phyloP scores from a whole-genome alignment of 176 grass and related monocot genomes.

The Aegilops bicornis region DNA sequence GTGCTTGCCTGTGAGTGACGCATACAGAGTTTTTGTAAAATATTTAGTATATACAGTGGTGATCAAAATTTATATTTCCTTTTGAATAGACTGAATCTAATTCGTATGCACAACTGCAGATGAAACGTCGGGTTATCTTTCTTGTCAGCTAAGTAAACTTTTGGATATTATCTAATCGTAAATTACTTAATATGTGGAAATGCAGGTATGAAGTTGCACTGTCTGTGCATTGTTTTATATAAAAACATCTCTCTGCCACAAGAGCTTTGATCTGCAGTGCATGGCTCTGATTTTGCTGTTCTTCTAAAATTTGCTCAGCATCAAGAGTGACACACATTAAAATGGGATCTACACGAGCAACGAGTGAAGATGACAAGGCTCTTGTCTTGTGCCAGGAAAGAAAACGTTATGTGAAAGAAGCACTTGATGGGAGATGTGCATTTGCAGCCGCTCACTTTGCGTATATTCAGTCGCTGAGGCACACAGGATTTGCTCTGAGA shows the following conservation, averaged over 20 bases:
- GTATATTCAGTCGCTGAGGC: constrained; percentile 86
- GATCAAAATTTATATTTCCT: neutral
- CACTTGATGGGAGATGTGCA: constrained; percentile 84
- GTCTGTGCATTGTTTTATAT: neutral
- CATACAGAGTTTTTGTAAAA: constrained; percentile 9
- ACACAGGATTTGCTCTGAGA: constrained; percentile 75
- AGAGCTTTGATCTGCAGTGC: constrained; percentile 19
- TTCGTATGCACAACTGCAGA: neutral
- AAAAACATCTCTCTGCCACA: neutral
- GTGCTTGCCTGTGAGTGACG: neutral
- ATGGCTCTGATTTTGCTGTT: constrained; percentile 11
- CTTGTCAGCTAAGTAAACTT: constrained; percentile 9
- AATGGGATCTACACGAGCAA: constrained; percentile 70
- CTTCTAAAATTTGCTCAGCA: constrained; percentile 5
- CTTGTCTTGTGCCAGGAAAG: constrained; percentile 85
- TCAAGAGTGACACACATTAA: constrained; percentile 14
- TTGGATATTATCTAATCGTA: neutral
- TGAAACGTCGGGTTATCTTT: constrained; percentile 16
- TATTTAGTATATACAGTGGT: neutral
- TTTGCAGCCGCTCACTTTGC: constrained; percentile 75
- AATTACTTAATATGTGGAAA: constrained; percentile 14
- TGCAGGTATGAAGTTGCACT: constrained; percentile 29
- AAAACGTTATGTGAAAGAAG: constrained; percentile 79
- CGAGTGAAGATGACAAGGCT: constrained; percentile 83
- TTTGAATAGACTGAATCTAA: neutral